A percentile compares a stretch with the other conserved stretches of the same genome.
Conservation (phyloP, 2,329 filamentous ascomycete species). For the Waltergamsia citrina region DNA sequence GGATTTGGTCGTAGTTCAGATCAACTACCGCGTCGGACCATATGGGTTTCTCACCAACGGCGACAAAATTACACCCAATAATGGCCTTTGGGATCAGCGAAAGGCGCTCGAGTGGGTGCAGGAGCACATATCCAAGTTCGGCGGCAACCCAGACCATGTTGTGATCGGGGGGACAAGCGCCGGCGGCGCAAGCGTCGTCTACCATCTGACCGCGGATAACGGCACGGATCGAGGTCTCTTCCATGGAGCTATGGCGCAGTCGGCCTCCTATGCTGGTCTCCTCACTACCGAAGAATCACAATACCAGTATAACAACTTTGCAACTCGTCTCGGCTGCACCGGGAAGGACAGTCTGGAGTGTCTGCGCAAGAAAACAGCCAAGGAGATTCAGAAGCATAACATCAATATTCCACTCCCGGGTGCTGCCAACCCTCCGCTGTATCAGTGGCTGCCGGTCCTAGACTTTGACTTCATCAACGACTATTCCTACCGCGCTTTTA, state of each 20-base stretch:
- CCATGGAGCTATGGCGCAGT: conserved; percentile 39
- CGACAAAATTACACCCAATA: conserved; percentile 51
- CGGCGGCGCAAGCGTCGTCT: conserved; percentile 54
- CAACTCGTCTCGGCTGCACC: conserved; percentile 30
- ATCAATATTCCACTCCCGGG: conserved; percentile 22
- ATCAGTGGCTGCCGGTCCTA: conserved; percentile 44
- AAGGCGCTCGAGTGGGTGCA: conserved; percentile 64
- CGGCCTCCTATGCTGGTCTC: conserved; percentile 39
- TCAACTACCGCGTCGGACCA: conserved; percentile 69
- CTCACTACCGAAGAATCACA: conserved; percentile 34
- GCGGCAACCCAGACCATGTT: conserved; percentile 59
- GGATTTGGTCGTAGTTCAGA: conserved; percentile 57
- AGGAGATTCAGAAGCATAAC: conserved; percentile 31
- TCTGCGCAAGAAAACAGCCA: conserved; percentile 29
- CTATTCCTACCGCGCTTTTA: conserved; percentile 37
- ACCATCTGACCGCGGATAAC: conserved; percentile 50
- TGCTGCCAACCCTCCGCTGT: conserved; percentile 26
- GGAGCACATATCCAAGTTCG: conserved; percentile 55
- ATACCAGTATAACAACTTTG: conserved; percentile 42
- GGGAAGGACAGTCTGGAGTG: conserved; percentile 31
- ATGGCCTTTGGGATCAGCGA: conserved; percentile 61
- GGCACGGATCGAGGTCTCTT: conserved; percentile 39
- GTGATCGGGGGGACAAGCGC: conserved; percentile 61
- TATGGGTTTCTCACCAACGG: conserved; percentile 62
- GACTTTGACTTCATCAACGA: conserved; percentile 43